Base-by-base conservation (phyloP, 306 rosid genomes). In the Vicia villosa region DNA sequence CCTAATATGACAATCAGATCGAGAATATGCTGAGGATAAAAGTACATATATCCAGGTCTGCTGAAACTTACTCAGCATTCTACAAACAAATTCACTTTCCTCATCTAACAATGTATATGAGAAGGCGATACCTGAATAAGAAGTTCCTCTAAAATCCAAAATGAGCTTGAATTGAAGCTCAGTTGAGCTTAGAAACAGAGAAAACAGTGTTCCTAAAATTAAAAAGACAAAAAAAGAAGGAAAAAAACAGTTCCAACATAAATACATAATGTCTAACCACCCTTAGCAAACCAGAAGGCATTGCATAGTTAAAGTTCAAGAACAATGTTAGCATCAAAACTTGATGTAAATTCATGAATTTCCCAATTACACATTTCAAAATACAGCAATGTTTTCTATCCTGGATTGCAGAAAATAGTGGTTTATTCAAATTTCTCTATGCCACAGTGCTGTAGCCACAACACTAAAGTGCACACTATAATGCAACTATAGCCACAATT, bases 251-350 rank as follows among this genome's bases (percentile, higher is more conserved):
- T 54, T 51, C 30, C n/a, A 19, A 51, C 54, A 12, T 63, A 41
- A 41, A 20, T 20, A 20, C 5, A 55, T 6, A 6, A 24, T 46
- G 26, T 45, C 57, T 45, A 12, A 15, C 28, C 24, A 15, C 26
- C 57, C 57, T n/a, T 20, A 63, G 10, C 20, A 26, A n/a, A 66
- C 30, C 12, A 30, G 30, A 32, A 47, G 45, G 12, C 16, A 46
- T 66, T 16, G 43, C 10, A 6, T 17, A 16, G 30, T 16, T 10
- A 30, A 32, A 66, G 20, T 6, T 49, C 60, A 11, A 32, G 8
- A 47, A 30, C 13, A 66, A 16, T 16, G 15, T 17, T 66, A 47
- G 46, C 70, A 66, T 47, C 59, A 47, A 46, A 30, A 47, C 16
- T 38, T 49, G 40, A 30, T 30, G n/a, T 16, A 66, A 66, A 49